Evolutionary conservation across 768 basidiomycete species (phyloP), one percentile per base, ranked within the genome.

Genomic region (Leucosporidium scottii): DNA sequence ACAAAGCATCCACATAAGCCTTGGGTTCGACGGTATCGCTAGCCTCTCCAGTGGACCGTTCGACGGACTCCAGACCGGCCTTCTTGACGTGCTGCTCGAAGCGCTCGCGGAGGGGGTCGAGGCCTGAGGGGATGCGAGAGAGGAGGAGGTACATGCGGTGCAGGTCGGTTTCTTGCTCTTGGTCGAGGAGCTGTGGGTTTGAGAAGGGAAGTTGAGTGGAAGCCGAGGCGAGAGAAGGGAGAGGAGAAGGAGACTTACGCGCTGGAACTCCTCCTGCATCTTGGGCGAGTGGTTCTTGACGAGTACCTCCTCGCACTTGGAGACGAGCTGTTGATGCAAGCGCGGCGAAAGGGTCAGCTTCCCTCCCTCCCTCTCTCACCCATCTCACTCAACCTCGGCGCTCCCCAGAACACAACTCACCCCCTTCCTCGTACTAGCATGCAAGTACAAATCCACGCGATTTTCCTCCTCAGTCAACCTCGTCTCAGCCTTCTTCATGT

Each of bases 41-140:
- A 12, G 27, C 34, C 15, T 53, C 69, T 12, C 39, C 39, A 6
- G 39, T 44, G 8, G 39, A 44, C 2, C 39, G 39, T 57, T 87
- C 84, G 30, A 97, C 88, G 1, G 91, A 88, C 31, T 85, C 84
- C 66, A 90, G 78, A 34, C 94, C 94, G 20, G 90, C 85, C 75
- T 86, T 85, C 83, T 94, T 96, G 76, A 98, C 94, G 78, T 96
- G 93, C 73, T 89, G 87, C 80, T 93, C 93, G 76, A 97, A 99
- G 75, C 85, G 87, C 82, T 89, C 89, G 74, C 91, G 84, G 62
- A 97, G 79, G 0, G 92, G 93, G 74, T 94, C 91, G 65, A 97
- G 81, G 9, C 93, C 94, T 73, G 91, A 87, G 23, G 86, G 85
- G 67, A 97, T 93, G 44, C 93, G 88, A 18, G 89, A 87, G 28